A percentile compares a stretch with the other conserved stretches of the same genome.
Conservation (phyloP, 306 rosid species). For the Casuarina glauca region DNA sequence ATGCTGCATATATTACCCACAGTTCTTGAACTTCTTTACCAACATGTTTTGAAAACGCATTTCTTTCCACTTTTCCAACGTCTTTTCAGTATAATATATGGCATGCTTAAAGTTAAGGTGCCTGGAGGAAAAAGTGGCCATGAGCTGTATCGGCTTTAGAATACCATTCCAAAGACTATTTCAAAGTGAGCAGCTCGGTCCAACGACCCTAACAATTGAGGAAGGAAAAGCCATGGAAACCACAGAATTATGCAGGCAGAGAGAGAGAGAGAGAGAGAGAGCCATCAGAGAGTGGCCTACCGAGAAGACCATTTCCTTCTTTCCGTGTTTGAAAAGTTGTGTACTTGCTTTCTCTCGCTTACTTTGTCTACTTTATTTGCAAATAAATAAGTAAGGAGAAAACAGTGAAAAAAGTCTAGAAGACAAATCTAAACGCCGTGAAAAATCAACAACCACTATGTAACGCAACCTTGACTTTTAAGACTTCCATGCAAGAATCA, state of each 20-base stretch:
- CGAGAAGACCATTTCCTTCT: slow-evolving; percentile 42
- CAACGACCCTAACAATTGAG: slow-evolving; percentile 9
- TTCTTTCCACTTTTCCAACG: neutral
- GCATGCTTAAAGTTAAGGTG: slow-evolving; percentile 4
- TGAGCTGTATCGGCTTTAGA: slow-evolving; percentile 36
- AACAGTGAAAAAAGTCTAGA: neutral
- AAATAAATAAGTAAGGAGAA: slow-evolving; percentile 14
- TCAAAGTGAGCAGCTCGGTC: slow-evolving; percentile 35
- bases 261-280: neutral
- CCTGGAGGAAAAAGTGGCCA: slow-evolving; percentile 35
- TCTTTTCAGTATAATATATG: neutral
- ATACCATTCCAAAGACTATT: slow-evolving; percentile 43
- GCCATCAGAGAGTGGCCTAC: slow-evolving; percentile 51
- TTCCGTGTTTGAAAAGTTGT: slow-evolving; percentile 31
- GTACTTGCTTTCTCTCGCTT: slow-evolving; percentile 34
- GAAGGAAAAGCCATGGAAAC: slow-evolving; percentile 1
- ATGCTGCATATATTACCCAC: no score
- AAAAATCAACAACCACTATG: slow-evolving; percentile 37
- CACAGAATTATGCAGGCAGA: neutral
- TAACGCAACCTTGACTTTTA: slow-evolving; percentile 45
- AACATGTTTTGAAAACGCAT: neutral
- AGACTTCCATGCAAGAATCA: slow-evolving; percentile 19
- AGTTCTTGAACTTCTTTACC: no score
- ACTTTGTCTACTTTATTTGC: slow-evolving; percentile 23
- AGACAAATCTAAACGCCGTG: slow-evolving; percentile 13